These are phyloP conservation scores for Plasmodium gonderi DNA, from an alignment of 169 alveolate genomes.

Conservation along the genomic window DNA sequence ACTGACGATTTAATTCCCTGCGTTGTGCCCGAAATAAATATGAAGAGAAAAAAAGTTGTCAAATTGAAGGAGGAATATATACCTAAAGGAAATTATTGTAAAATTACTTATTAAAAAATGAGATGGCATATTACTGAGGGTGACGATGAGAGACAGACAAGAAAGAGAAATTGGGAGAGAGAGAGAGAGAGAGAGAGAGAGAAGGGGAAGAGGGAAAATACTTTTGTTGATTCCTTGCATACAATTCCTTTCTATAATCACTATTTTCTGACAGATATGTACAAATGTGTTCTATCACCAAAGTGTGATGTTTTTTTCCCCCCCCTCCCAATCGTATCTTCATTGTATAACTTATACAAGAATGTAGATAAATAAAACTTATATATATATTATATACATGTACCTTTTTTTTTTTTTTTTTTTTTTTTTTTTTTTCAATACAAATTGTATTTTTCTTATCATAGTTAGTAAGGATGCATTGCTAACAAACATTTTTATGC, in stretches of 20 bases:
- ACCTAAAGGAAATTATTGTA: constrained; percentile 64
- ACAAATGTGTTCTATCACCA: not conserved
- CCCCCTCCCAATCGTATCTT: not conserved
- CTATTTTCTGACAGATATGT: not conserved
- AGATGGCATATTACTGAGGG: not conserved
- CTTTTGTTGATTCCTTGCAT: not conserved
- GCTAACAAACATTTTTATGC: constrained; percentile 21
- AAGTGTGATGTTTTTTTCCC: not conserved
- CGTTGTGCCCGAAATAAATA: not conserved
- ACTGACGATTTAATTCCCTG: too few species aligned
- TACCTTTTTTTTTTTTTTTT: not conserved
- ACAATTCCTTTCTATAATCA: not conserved
- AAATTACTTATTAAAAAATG: not conserved
- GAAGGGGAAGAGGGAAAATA: too few species aligned
- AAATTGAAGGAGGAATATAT: constrained; percentile 53
- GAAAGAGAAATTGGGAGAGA: too few species aligned
- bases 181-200: too few species aligned
- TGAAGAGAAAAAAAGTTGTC: constrained; percentile 66
- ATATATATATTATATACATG: not conserved
- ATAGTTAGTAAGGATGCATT: constrained; percentile 55
- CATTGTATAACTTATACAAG: too few species aligned
- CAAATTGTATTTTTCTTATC: not conserved
- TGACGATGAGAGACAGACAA: not conserved
- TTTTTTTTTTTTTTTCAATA: not conserved
- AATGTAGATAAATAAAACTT: not conserved